These are phyloP conservation scores for Hydnum rufescens DNA, from an alignment of 768 basidiomycete species.

Conservation along the genomic window DNA sequence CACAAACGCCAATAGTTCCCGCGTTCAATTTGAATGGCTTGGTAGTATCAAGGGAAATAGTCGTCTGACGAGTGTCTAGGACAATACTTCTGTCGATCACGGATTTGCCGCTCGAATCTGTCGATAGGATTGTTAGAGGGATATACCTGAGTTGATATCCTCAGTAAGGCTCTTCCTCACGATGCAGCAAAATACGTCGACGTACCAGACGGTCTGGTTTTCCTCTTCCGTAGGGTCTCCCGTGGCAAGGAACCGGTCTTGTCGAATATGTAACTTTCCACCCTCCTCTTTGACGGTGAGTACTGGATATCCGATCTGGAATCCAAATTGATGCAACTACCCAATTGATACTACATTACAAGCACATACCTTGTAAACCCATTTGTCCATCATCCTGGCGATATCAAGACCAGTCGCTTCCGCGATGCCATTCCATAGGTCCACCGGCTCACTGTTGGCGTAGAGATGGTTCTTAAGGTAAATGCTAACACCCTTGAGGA, in stretches of 20 bases:
- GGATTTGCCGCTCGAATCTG: slow-evolving; percentile 36
- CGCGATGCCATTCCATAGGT: slow-evolving; percentile 75
- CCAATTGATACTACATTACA: background rate
- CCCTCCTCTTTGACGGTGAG: slow-evolving; percentile 62
- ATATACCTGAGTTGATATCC: too few relatives aligned
- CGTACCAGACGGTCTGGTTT: slow-evolving; percentile 71
- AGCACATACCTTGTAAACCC: slow-evolving; percentile 32
- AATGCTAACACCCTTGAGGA: slow-evolving; percentile 71
- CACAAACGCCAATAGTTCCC: slow-evolving; percentile 75
- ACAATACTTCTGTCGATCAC: slow-evolving; percentile 40
- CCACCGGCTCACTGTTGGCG: slow-evolving; percentile 61
- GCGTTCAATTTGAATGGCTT: slow-evolving; percentile 81
- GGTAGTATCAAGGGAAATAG: slow-evolving; percentile 50
- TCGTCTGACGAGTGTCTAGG: slow-evolving; percentile 46
- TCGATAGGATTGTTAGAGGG: slow-evolving; percentile 53
- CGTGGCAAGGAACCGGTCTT: slow-evolving; percentile 82
- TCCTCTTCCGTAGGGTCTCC: slow-evolving; percentile 62
- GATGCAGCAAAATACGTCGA: background rate
- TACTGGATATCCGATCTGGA: slow-evolving; percentile 67
- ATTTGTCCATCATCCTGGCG: slow-evolving; percentile 68
- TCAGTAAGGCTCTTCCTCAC: background rate
- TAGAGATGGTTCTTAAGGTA: slow-evolving; percentile 83
- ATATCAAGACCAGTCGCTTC: slow-evolving; percentile 48
- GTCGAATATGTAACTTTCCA: slow-evolving; percentile 52
- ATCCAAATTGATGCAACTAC: background rate